Evolutionary conservation across 768 basidiomycete genomes (phyloP).

Genomic region (Ramaria sp.): DNA sequence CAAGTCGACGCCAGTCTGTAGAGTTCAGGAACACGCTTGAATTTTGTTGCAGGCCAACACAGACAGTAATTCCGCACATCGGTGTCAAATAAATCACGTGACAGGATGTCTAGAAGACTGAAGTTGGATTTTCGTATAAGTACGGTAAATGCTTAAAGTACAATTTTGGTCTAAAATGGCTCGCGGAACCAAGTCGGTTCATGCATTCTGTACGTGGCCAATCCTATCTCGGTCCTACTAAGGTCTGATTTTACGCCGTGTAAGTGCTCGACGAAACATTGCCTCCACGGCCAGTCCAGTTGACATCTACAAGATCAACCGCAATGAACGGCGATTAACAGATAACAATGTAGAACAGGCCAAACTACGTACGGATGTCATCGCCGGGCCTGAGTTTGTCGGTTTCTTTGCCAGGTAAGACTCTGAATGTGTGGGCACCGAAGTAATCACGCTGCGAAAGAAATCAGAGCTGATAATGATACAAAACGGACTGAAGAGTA

Average conservation of each 20-base stretch:
- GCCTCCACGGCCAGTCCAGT: constrained; percentile 98
- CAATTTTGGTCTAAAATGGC: not conserved
- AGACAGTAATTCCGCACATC: constrained; percentile 70
- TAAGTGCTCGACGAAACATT: constrained; percentile 88
- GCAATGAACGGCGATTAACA: constrained; percentile 6
- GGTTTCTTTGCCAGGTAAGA: constrained; percentile 87
- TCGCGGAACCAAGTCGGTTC: not conserved
- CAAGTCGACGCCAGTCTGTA: constrained; percentile 23
- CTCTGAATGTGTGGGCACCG: constrained; percentile 96
- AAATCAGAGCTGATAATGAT: not conserved
- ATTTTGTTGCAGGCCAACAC: constrained; percentile 18
- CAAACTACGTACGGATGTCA: constrained; percentile 69
- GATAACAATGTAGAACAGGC: not conserved
- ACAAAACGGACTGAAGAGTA: constrained; percentile 19
- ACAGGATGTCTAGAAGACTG: not conserved
- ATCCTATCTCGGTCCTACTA: not conserved
- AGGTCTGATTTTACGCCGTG: constrained; percentile 34
- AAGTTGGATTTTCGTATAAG: not conserved
- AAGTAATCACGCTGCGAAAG: constrained; percentile 83
- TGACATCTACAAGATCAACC: constrained; percentile 54
- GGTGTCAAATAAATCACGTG: not conserved
- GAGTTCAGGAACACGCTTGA: not conserved
- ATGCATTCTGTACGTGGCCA: not conserved
- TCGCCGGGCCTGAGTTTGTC: constrained; percentile 64
- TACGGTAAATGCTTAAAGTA: not conserved